Percentiles rank a stretch among this genome's conserved stretches.
Conservation (phyloP, 768 basidiomycete species). For the Kwoniella bestiolae region DNA sequence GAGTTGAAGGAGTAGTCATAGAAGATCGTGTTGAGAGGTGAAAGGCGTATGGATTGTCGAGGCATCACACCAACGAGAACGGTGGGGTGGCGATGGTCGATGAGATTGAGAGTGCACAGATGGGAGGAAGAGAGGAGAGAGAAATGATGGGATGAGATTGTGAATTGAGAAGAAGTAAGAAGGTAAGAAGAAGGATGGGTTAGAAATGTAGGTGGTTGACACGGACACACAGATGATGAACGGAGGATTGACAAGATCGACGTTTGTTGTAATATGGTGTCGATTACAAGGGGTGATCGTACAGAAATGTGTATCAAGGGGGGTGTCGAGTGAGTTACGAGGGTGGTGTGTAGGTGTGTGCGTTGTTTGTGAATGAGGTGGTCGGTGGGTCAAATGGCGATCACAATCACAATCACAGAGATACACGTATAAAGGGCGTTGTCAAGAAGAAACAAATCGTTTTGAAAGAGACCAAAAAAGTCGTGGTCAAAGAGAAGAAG, state of each 20-base stretch:
- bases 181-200: neutral
- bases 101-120: neutral
- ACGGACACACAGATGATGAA: neutral
- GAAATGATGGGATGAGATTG: neutral
- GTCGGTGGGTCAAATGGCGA: neutral
- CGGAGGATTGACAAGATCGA: neutral
- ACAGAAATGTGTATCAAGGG: neutral
- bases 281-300: neutral
- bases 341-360: slow-evolving; percentile 7
- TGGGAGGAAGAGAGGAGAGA: neutral
- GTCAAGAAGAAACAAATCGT: slow-evolving; percentile 1
- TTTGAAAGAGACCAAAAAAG: neutral
- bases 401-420: neutral
- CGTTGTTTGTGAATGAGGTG: neutral
- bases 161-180: neutral
- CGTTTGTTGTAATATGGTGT: neutral
- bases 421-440: slow-evolving; percentile 7
- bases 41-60: neutral
- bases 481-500: neutral
- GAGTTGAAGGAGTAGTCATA: neutral
- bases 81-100: neutral
- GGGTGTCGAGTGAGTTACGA: neutral
- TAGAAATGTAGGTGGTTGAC: neutral
- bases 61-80: neutral
- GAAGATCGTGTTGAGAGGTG: neutral